These are phyloP conservation scores for Bassia scoparia DNA, from an alignment of 148 eudicot species.

Conservation along the genomic window DNA sequence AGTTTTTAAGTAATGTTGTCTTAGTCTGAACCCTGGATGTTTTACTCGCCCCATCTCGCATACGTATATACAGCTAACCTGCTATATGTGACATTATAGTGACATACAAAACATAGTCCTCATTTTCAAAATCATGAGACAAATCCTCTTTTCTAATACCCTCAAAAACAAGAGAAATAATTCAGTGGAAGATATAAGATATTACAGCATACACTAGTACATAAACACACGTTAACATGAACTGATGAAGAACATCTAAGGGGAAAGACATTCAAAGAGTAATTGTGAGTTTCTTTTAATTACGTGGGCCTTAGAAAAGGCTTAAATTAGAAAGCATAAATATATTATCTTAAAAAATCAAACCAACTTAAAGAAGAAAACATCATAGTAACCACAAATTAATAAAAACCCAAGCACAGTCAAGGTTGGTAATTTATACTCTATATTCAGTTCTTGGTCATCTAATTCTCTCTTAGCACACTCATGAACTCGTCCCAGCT, in stretches of 20 bases:
- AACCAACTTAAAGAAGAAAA: too few species aligned
- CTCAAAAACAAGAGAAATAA: neutral
- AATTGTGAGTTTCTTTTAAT: too few species aligned
- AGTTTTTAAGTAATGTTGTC: too few species aligned
- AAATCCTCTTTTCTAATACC: neutral
- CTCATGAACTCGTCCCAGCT: conserved; percentile 9
- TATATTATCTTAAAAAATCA: too few species aligned
- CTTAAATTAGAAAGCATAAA: too few species aligned
- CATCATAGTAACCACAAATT: neutral
- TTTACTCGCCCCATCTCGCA: too few species aligned
- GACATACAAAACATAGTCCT: neutral
- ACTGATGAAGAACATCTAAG: too few species aligned
- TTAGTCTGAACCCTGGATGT: too few species aligned
- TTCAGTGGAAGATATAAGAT: neutral
- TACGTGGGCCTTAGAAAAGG: too few species aligned
- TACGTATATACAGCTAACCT: neutral
- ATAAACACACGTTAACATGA: too few species aligned
- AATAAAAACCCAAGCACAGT: neutral
- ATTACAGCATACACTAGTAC: too few species aligned
- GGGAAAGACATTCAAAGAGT: too few species aligned
- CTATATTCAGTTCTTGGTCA: conserved; percentile 1
- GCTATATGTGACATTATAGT: neutral
- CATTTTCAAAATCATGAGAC: neutral
- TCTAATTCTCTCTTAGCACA: neutral
- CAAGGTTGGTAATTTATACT: conserved; percentile 6